These are phyloP conservation scores for Lagerstroemia speciosa DNA, from an alignment of 345 rosid species.

Conservation along the genomic window DNA sequence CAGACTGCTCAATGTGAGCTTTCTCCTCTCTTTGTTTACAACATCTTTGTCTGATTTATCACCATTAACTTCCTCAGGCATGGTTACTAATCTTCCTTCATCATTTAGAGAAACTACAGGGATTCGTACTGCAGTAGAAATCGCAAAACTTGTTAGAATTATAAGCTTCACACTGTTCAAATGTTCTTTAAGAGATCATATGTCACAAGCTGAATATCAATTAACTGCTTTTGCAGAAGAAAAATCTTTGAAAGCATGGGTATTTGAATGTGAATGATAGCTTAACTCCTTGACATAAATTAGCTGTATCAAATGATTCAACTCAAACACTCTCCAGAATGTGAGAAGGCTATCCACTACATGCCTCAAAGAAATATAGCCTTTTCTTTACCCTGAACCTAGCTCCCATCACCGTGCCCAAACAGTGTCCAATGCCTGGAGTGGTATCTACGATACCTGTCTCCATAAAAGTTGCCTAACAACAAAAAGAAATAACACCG, in stretches of 20 bases:
- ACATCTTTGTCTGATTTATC: slow-evolving; percentile 41
- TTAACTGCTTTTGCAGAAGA: too few species aligned
- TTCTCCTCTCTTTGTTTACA: slow-evolving; percentile 67
- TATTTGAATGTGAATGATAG: too few species aligned
- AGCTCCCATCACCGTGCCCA: too few species aligned
- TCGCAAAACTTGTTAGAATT: not conserved
- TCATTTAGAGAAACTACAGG: slow-evolving; percentile 72
- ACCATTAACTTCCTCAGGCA: slow-evolving; percentile 35
- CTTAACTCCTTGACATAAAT: too few species aligned
- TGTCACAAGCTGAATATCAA: not conserved
- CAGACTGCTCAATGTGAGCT: slow-evolving; percentile 46
- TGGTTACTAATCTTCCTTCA: slow-evolving; percentile 59
- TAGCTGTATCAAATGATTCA: too few species aligned
- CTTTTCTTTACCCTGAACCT: too few species aligned
- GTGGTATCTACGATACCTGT: too few species aligned
- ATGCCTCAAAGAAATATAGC: too few species aligned
- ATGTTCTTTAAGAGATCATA: not conserved
- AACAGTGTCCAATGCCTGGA: too few species aligned
- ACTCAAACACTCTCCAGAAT: too few species aligned
- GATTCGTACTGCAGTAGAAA: slow-evolving; percentile 53
- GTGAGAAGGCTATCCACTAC: too few species aligned
- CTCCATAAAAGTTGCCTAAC: not conserved
- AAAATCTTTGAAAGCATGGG: not conserved
- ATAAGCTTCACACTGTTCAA: not conserved
- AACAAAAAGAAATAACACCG: not conserved